Conservation (phyloP, 2,329 filamentous ascomycete genomes). For the Emergomyces pasteurianus region DNA sequence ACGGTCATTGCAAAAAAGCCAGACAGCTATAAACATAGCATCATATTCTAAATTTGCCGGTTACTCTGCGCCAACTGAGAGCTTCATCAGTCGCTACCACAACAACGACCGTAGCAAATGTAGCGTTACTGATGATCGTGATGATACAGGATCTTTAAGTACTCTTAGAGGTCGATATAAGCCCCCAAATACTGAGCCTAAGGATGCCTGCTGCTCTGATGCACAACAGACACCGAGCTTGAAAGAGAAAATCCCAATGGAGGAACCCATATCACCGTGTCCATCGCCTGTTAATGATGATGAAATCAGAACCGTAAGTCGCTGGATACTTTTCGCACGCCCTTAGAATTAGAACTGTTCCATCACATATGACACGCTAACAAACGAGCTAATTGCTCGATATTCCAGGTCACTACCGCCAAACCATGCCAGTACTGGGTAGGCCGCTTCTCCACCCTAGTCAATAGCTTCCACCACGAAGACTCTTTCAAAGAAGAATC, state of each 20-base stretch:
- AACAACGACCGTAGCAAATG: neutral
- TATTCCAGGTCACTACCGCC: conserved; percentile 14
- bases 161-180: neutral
- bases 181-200: neutral
- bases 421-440: conserved; percentile 21
- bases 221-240: neutral
- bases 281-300: neutral
- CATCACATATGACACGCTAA: neutral
- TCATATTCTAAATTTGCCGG: neutral
- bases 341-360: neutral
- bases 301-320: neutral
- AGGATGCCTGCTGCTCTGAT: neutral
- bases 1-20: neutral
- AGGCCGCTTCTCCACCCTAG: conserved; percentile 20
- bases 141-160: neutral
- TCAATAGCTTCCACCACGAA: conserved; percentile 21
- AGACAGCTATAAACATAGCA: neutral
- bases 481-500: conserved; percentile 20
- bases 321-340: neutral
- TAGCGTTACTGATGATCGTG: neutral
- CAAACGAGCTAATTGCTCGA: neutral
- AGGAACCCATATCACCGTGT: neutral
- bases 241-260: neutral
- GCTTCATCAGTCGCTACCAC: neutral
- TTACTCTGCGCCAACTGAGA: neutral